Evolutionary conservation across 768 basidiomycete genomes (phyloP).

Genomic region (Russula abietina): DNA sequence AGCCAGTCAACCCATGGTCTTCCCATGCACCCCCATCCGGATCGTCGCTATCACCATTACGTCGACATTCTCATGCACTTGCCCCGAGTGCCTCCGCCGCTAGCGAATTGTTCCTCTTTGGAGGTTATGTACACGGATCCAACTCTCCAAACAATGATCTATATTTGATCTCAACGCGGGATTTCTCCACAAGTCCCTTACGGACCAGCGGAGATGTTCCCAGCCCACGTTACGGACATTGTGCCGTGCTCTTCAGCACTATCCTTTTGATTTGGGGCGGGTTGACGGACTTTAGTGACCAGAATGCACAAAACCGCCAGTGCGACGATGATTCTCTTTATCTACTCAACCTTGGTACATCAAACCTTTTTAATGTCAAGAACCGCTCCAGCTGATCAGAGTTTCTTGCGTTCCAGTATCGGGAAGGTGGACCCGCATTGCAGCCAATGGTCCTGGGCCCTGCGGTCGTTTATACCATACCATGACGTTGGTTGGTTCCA

Average conservation of each 20-base stretch:
- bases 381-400: not conserved
- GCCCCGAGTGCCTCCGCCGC: constrained; percentile 65
- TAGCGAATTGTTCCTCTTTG: constrained; percentile 93
- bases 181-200: constrained; percentile 74
- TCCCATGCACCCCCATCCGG: too few species aligned
- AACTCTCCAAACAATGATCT: constrained; percentile 76
- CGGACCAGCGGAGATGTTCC: constrained; percentile 88
- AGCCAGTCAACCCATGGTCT: too few species aligned
- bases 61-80: constrained; percentile 89
- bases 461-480: constrained; percentile 92
- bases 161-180: constrained; percentile 75
- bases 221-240: constrained; percentile 81
- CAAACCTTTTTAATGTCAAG: constrained; percentile 2
- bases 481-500: constrained; percentile 84
- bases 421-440: constrained; percentile 89
- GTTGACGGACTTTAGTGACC: constrained; percentile 78
- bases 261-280: constrained; percentile 93
- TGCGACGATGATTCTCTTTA: constrained; percentile 90
- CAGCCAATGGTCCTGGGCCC: constrained; percentile 70
- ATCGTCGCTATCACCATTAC: constrained; percentile 80
- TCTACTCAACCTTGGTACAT: constrained; percentile 86
- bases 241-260: constrained; percentile 87
- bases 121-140: constrained; percentile 83
- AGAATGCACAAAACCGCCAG: constrained; percentile 58
- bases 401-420: constrained; percentile 48